Conservation (phyloP, 1,139 yeast genomes). For the Blastobotrys serpentis region DNA sequence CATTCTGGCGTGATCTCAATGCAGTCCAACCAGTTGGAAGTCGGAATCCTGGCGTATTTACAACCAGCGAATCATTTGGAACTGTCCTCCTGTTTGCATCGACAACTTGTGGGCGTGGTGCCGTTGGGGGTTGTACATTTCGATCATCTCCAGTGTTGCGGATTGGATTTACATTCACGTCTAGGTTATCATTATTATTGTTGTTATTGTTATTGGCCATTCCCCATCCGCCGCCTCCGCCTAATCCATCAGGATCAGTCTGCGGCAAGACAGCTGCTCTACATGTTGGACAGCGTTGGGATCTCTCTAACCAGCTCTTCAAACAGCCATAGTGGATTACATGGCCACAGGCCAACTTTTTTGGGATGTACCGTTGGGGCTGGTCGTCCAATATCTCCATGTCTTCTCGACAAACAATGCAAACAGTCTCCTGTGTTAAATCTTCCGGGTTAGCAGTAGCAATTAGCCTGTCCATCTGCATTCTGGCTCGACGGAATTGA, state of each 20-base stretch:
- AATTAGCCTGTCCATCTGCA: conserved; percentile 63
- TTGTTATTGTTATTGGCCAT: background rate
- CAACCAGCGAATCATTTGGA: conserved; percentile 3
- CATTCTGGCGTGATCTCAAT: conserved; percentile 19
- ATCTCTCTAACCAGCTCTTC: conserved; percentile 89
- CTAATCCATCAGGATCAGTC: conserved; percentile 20
- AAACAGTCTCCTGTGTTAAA: conserved; percentile 56
- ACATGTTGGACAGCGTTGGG: conserved; percentile 91
- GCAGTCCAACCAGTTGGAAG: conserved; percentile 28
- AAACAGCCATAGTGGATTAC: conserved; percentile 87
- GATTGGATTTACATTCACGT: conserved; percentile 4
- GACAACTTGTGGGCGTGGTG: background rate
- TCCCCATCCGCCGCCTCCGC: conserved; percentile 13
- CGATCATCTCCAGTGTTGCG: background rate
- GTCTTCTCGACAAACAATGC: conserved; percentile 85
- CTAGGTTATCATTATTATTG: conserved; percentile 9
- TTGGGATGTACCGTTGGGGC: conserved; percentile 57
- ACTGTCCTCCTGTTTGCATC: conserved; percentile 2
- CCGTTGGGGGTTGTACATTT: conserved; percentile 1
- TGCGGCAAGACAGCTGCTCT: conserved; percentile 58
- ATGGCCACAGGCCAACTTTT: conserved; percentile 79
- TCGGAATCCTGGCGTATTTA: conserved; percentile 13
- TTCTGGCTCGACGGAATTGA: conserved; percentile 59
- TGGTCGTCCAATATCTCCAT: conserved; percentile 49
- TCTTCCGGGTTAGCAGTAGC: conserved; percentile 60